phyloP scores from a whole-genome alignment of 805 yeast species.

The Yarrowia divulgata region DNA sequence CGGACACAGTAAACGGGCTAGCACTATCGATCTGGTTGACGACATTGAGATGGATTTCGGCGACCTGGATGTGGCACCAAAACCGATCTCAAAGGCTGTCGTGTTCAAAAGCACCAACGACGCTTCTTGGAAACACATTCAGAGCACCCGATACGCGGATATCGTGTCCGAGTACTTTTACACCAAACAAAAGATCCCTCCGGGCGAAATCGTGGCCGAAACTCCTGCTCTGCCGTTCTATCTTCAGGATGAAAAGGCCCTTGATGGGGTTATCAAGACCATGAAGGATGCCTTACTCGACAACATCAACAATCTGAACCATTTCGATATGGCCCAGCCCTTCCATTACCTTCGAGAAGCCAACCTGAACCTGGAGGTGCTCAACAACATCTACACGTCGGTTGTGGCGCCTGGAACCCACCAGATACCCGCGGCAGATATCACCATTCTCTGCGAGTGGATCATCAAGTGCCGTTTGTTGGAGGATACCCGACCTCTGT shows the following conservation, averaged over 20 bases:
- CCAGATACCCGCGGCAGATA: background rate
- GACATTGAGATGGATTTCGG: background rate
- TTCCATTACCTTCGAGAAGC: conserved; percentile 21
- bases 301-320: conserved; percentile 10
- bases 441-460: conserved; percentile 11
- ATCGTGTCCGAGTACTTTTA: conserved; percentile 10
- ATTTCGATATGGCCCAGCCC: conserved; percentile 20
- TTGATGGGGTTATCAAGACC: background rate
- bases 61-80: background rate
- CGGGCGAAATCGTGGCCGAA: conserved; percentile 13
- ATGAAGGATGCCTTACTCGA: conserved; percentile 11
- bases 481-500: conserved; percentile 15
- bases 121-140: conserved; percentile 19
- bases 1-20: background rate
- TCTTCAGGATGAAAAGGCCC: background rate
- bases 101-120: background rate
- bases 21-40: background rate
- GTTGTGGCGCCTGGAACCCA: conserved; percentile 7
- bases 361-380: background rate
- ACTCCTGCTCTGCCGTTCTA: conserved; percentile 16
- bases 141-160: conserved; percentile 16
- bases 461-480: conserved; percentile 19
- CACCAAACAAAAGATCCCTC: conserved; percentile 18
- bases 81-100: background rate
- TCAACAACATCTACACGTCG: conserved; percentile 7